A percentile compares a stretch with the other conserved stretches of the same genome.
These are phyloP conservation scores for Lophiostoma macrostomum DNA, from an alignment of 495 filamentous ascomycete species.

Conservation along the genomic window DNA sequence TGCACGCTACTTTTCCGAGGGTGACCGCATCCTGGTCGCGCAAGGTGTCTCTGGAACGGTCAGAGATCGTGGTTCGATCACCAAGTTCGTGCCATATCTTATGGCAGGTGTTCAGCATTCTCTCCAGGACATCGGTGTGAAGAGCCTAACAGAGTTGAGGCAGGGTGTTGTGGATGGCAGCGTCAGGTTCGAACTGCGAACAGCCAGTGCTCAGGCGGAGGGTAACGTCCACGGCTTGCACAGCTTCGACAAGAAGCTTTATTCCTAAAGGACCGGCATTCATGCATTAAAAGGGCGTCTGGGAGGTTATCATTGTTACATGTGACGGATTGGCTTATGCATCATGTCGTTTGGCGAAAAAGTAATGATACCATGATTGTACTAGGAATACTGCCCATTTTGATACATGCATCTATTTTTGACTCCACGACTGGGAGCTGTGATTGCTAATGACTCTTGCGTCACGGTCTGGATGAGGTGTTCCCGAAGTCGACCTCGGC, in stretches of 20 bases:
- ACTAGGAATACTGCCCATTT: too few species aligned
- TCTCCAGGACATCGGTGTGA: slow-evolving; percentile 89
- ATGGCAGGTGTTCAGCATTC: slow-evolving; percentile 94
- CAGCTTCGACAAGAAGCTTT: slow-evolving; percentile 99
- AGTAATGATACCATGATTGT: slow-evolving; percentile 29
- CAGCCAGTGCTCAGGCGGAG: slow-evolving; percentile 90
- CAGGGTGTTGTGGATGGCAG: slow-evolving; percentile 69
- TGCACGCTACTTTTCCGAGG: slow-evolving; percentile 97
- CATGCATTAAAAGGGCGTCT: slow-evolving; percentile 21
- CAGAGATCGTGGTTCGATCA: slow-evolving; percentile 73
- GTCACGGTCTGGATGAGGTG: too few species aligned
- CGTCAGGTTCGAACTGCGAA: slow-evolving; percentile 90
- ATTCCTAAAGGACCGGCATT: slow-evolving; percentile 55
- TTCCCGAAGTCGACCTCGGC: too few species aligned
- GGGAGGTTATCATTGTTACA: neutral
- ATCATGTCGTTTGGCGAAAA: slow-evolving; percentile 15
- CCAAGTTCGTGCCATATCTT: slow-evolving; percentile 93
- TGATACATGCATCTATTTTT: too few species aligned
- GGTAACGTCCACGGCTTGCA: slow-evolving; percentile 94
- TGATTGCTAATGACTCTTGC: too few species aligned
- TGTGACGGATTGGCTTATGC: neutral
- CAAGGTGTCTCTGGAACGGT: slow-evolving; percentile 87
- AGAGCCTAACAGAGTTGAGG: slow-evolving; percentile 72
- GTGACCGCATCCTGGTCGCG: slow-evolving; percentile 87
- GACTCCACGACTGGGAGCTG: too few species aligned